Conservation (phyloP, 768 basidiomycete species). For the Daedaleopsis sinensis region DNA sequence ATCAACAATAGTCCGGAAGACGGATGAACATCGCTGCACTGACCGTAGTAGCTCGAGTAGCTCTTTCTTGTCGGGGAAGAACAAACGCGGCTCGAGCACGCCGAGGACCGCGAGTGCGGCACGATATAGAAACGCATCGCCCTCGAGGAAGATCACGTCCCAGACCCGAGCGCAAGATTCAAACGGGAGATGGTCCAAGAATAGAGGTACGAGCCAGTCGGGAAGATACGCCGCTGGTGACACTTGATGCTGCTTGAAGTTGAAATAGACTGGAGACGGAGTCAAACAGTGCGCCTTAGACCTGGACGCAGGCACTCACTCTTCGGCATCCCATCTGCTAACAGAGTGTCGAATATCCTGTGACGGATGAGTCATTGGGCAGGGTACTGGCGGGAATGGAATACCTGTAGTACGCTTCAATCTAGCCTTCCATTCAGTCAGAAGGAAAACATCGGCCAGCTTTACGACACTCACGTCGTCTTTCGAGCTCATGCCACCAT, state of each 20-base stretch:
- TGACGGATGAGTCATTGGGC: slow-evolving; percentile 16
- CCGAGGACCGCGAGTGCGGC: slow-evolving; percentile 82
- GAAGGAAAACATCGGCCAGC: neutral
- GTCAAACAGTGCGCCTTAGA: too few species aligned
- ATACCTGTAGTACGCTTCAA: slow-evolving; percentile 90
- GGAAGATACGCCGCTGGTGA: slow-evolving; percentile 83
- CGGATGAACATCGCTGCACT: slow-evolving; percentile 23
- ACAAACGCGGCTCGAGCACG: slow-evolving; percentile 81
- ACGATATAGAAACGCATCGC: slow-evolving; percentile 88
- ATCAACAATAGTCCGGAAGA: neutral
- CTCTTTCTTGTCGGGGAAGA: slow-evolving; percentile 84
- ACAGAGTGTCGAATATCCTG: slow-evolving; percentile 89
- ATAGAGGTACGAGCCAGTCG: slow-evolving; percentile 81
- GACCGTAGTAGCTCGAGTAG: slow-evolving; percentile 79
- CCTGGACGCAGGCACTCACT: slow-evolving; percentile 47
- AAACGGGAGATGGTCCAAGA: slow-evolving; percentile 86
- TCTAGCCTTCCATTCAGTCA: slow-evolving; percentile 46
- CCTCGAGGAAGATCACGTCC: slow-evolving; percentile 87
- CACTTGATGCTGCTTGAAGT: slow-evolving; percentile 92
- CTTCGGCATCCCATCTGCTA: slow-evolving; percentile 94
- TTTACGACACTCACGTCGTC: slow-evolving; percentile 70
- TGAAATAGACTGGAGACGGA: slow-evolving; percentile 73
- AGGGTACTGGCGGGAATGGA: slow-evolving; percentile 6
- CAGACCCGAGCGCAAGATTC: slow-evolving; percentile 89
- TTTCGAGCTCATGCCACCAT: slow-evolving; percentile 65